phyloP scores from a whole-genome alignment of 306 rosid species.

The Medicago ruthenica region DNA sequence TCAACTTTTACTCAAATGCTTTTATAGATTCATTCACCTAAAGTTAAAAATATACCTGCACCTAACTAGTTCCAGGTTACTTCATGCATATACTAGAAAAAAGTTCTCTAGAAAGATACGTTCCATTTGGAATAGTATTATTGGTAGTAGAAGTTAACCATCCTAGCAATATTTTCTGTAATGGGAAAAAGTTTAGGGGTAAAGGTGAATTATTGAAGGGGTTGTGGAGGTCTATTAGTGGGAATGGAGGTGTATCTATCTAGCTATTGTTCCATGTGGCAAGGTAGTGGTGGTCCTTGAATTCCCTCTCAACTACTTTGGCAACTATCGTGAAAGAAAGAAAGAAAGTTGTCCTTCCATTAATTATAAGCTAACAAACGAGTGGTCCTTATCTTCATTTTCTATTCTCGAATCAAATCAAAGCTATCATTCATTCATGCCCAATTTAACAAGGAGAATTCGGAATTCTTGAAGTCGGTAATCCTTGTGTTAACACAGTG shows the following conservation, averaged over 20 bases:
- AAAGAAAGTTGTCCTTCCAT: constrained; percentile 39
- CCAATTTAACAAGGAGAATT: neutral
- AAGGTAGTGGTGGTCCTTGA: constrained; percentile 50
- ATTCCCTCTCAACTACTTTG: constrained; percentile 34
- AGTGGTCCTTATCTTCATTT: constrained; percentile 37
- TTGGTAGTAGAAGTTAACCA: neutral
- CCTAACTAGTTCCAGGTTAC: constrained; percentile 26
- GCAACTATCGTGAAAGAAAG: constrained; percentile 32
- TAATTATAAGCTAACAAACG: neutral
- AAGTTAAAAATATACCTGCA: neutral
- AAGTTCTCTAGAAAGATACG: constrained; percentile 3
- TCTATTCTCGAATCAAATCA: constrained; percentile 27
- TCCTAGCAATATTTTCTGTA: constrained; percentile 3
- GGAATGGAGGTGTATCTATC: constrained; percentile 25
- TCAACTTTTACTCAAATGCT: neutral
- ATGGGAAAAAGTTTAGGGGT: constrained; percentile 31
- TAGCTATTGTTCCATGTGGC: constrained; percentile 35
- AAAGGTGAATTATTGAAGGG: constrained; percentile 44
- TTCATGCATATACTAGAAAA: constrained; percentile 7
- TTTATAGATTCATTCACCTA: constrained; percentile 3
- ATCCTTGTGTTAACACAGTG: too few species aligned
- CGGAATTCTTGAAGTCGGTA: too few species aligned
- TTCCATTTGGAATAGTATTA: neutral
- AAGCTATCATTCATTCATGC: neutral
- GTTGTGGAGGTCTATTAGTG: constrained; percentile 30